Evolutionary conservation across 345 rosid genomes (phyloP), one percentile per base, ranked within the genome.

Genomic region (Durio zibethinus): DNA sequence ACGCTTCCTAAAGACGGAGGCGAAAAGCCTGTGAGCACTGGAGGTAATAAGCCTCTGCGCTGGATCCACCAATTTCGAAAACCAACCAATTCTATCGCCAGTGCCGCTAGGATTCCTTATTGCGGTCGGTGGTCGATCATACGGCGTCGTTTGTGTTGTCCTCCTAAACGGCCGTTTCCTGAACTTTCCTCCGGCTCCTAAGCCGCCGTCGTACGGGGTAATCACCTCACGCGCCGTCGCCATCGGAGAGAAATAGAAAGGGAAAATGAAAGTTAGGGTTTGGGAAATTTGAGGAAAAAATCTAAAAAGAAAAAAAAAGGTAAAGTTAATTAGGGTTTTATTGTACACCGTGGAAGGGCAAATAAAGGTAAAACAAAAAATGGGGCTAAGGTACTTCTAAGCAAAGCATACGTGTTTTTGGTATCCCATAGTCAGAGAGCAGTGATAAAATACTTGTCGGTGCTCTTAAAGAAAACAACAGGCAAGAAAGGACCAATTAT

Each of bases 61-160:
- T 73, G 98, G 99, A 90, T 93, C 95, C 81, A 96, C 90, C 76
- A 96, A 62, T 86, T 88, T 96, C 79, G 97, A 86, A 35, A 96
- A 47, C 99, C 98, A 96, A 5, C 96, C 90, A 76, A 85, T 81
- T 56, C 73, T 29, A 69, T 77, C 72, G 77, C 81, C 47, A 18
- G 74, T 75, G 75, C 74, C 50, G 83, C 76, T 72, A 54, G 91
- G 47, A 80, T 86, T 90, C 73, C 91, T 80, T 42, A 80, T 62
- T 5, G 89, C 80, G 57, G 87, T 77, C 21, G 85, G 74, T 14
- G 93, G 97, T 7, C 97, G 92, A 82, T 86, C 94, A 45, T 96
- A 96, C 2, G 99, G 99, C 74, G 93, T 92, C 57, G 83, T 50
- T 47, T 82, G 87, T 4, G 83, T 47, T 4, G 78, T 68, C 86